phyloP scores from a whole-genome alignment of 2,329 filamentous ascomycete species.

The Polytolypa hystricis region DNA sequence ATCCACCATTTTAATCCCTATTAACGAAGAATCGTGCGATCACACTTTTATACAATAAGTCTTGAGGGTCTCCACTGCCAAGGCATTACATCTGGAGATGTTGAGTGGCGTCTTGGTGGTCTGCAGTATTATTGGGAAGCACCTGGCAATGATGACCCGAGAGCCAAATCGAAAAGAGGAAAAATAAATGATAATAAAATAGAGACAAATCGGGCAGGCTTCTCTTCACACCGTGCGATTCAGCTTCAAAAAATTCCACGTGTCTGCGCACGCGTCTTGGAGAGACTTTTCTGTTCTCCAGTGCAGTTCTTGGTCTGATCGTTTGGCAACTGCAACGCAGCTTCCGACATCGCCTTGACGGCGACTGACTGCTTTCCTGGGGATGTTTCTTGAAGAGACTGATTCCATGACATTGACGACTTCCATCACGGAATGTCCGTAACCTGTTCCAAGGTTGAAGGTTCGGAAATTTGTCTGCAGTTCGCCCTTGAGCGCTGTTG shows the following conservation, averaged over 20 bases:
- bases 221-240: constrained; percentile 9
- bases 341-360: constrained; percentile 30
- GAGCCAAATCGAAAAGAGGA: no score
- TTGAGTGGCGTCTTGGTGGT: no score
- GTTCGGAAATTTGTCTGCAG: constrained; percentile 31
- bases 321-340: constrained; percentile 27
- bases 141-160: no score
- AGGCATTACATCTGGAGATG: no score
- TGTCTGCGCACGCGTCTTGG: constrained; percentile 27
- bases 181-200: no score
- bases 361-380: constrained; percentile 22
- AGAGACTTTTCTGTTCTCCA: constrained; percentile 30
- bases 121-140: no score
- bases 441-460: constrained; percentile 31
- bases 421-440: constrained; percentile 28
- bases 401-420: constrained; percentile 29
- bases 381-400: constrained; percentile 25
- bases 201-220: no score
- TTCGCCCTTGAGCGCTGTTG: constrained; percentile 23
- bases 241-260: constrained; percentile 27
- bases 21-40: no score
- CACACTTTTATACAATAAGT: no score
- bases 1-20: no score
- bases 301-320: constrained; percentile 44
- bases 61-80: no score